Base-by-base conservation (phyloP, 2,329 filamentous ascomycete genomes). In the Aschersonia sp. region DNA sequence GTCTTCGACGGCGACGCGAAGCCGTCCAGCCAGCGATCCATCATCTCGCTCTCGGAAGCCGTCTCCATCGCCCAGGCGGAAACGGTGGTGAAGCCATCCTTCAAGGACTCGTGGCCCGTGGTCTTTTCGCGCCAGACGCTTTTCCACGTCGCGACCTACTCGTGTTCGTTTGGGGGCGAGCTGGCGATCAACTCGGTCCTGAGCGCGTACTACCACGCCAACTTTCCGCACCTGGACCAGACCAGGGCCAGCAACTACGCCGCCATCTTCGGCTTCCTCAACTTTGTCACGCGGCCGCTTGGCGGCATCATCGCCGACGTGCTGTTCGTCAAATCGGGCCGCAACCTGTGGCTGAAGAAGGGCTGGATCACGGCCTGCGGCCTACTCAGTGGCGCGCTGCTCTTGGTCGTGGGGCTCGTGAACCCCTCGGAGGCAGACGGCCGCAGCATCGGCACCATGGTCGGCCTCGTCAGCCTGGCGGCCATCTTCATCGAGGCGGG, bases 401-500 rank as follows among this genome's bases (percentile, higher is more conserved):
- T 75, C 28, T 73, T 89, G 49, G 61, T 81, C 51, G 72, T 82
- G 56, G 85, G 83, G 29, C 67, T 72, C 2, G 70, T 79, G 57
- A 68, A 92, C 61, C 74, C 85, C 0, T 74, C 80, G 30, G 59
- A 73, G 30, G 62, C 82, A 45, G 58, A 56, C 45, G 59, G 58
- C 12, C 48, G 52, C 41, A 51, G 44, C 41, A 56, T 64, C 10
- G 65, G 73, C 5, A 79, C 77, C 3, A 82, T 94, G 73, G 80
- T 92, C 48, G 86, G 85, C 1, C 77, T 95, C 5, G 69, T 94
- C 6, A 81, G 82, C 1, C 75, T 86, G 7, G 75, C 89, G 67
- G 86, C 85, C 1, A 74, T 94, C 60, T 94, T 94, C 68, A 66
- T 89, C 43, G 87, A 94, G 62, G 86, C 84, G 2, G 82, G 81